A percentile compares a stretch with the other conserved stretches of the same genome.
phyloP scores from a whole-genome alignment of 306 rosid species.

The Quercus ilex region DNA sequence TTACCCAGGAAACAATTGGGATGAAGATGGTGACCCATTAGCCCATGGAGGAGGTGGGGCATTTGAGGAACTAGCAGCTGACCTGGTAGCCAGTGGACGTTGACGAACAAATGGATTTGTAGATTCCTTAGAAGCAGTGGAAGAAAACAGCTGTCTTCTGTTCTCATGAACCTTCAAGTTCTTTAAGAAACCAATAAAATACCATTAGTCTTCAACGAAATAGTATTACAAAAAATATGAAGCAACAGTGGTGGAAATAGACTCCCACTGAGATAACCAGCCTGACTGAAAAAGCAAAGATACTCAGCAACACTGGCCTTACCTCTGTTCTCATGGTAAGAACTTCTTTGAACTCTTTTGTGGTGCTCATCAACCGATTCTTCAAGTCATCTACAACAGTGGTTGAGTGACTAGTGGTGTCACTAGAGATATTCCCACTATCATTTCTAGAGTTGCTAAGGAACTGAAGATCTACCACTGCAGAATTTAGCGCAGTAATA shows the following conservation, averaged over 20 bases:
- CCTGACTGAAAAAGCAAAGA: not conserved
- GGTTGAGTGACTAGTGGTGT: conserved; percentile 83
- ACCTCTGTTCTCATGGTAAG: conserved; percentile 98
- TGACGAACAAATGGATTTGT: conserved; percentile 94
- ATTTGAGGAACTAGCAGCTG: conserved; percentile 68
- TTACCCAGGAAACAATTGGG: conserved; percentile 61
- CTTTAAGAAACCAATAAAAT: conserved; percentile 42
- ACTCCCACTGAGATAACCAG: not conserved
- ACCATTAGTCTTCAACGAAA: not conserved
- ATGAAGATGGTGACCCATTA: conserved; percentile 56
- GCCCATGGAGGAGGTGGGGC: conserved; percentile 93
- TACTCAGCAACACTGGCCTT: conserved; percentile 6
- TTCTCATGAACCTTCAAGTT: conserved; percentile 90
- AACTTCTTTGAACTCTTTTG: conserved; percentile 95
- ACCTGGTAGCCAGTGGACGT: conserved; percentile 75
- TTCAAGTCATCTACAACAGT: conserved; percentile 93
- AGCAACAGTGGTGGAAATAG: not conserved
- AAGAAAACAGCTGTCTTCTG: conserved; percentile 81
- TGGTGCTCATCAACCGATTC: conserved; percentile 84
- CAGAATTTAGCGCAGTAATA: conserved; percentile 88
- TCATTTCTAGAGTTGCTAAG: conserved; percentile 61
- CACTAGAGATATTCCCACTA: conserved; percentile 69
- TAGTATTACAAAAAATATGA: not conserved
- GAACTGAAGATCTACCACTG: conserved; percentile 90
- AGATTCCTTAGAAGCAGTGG: conserved; percentile 74